Evolutionary conservation across 768 basidiomycete species (phyloP).

Genomic region (Suillus variegatus): DNA sequence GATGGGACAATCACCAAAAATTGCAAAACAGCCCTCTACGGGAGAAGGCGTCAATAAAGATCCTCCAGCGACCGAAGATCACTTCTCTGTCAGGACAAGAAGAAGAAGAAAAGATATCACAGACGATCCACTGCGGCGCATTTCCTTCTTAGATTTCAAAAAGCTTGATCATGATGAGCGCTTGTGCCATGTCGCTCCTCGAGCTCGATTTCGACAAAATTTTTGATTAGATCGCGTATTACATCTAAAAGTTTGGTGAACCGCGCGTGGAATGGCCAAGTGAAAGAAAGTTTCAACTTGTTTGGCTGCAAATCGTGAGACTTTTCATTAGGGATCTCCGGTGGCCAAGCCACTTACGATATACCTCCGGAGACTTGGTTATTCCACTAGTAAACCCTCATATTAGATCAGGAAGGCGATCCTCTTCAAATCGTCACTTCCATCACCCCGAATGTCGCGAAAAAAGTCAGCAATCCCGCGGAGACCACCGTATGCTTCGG

Average conservation of each 20-base stretch:
- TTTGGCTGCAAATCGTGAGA: conserved; percentile 11
- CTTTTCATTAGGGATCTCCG: conserved; percentile 12
- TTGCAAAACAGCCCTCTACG: neutral
- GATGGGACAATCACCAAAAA: conserved; percentile 7
- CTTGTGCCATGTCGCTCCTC: neutral
- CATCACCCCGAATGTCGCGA: neutral
- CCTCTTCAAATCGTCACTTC: neutral
- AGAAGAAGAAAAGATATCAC: conserved; percentile 12
- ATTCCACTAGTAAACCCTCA: neutral
- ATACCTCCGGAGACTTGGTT: conserved; percentile 3
- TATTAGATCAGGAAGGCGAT: neutral
- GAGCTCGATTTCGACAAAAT: neutral
- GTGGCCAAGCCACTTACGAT: conserved; percentile 2
- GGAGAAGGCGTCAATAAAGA: conserved; percentile 9
- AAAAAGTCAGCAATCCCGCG: neutral
- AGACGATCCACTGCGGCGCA: conserved; percentile 13
- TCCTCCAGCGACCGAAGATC: conserved; percentile 14
- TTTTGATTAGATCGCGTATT: conserved; percentile 3
- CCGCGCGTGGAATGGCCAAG: neutral
- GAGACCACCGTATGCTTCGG: neutral
- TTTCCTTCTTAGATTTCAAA: neutral
- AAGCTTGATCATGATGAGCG: neutral
- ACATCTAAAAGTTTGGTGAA: neutral
- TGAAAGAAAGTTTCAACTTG: conserved; percentile 5
- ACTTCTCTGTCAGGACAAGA: conserved; percentile 6